A percentile compares a stretch with the other conserved stretches of the same genome.
These are phyloP conservation scores for Talaromyces liani DNA, from an alignment of 495 filamentous ascomycete genomes.

Conservation along the genomic window DNA sequence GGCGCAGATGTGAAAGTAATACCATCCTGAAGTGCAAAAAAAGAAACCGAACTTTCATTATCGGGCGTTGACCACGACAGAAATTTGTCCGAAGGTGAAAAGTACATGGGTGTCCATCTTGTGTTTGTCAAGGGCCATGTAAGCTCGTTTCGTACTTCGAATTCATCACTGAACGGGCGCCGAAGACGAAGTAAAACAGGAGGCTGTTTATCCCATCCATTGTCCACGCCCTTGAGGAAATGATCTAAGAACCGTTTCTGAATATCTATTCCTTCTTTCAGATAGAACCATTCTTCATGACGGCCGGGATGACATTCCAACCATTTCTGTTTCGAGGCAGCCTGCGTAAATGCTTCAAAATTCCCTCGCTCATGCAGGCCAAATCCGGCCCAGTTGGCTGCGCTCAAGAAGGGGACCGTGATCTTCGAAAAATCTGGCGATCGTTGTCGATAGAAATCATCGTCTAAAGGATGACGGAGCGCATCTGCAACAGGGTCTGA, in stretches of 20 bases:
- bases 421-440: neutral
- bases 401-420: neutral
- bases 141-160: neutral
- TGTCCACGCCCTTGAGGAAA: constrained; percentile 7
- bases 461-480: neutral
- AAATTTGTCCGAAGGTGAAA: neutral
- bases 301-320: constrained; percentile 1
- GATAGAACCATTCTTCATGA: constrained; percentile 9
- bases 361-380: constrained; percentile 8
- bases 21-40: neutral
- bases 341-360: constrained; percentile 8
- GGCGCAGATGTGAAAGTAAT: constrained; percentile 40
- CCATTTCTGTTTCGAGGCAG: constrained; percentile 8
- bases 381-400: constrained; percentile 2
- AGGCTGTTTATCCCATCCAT: constrained; percentile 5
- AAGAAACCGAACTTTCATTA: neutral
- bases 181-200: neutral
- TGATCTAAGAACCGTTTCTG: constrained; percentile 5
- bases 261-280: constrained; percentile 1
- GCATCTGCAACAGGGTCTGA: neutral
- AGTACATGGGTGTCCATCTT: neutral
- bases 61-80: neutral
- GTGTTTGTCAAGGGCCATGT: constrained; percentile 1
- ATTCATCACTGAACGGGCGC: constrained; percentile 1
- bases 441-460: neutral